Percentiles rank a stretch among this genome's conserved stretches.
Conservation (phyloP, 169 alveolate genomes). For the Plasmodium falciparum region DNA sequence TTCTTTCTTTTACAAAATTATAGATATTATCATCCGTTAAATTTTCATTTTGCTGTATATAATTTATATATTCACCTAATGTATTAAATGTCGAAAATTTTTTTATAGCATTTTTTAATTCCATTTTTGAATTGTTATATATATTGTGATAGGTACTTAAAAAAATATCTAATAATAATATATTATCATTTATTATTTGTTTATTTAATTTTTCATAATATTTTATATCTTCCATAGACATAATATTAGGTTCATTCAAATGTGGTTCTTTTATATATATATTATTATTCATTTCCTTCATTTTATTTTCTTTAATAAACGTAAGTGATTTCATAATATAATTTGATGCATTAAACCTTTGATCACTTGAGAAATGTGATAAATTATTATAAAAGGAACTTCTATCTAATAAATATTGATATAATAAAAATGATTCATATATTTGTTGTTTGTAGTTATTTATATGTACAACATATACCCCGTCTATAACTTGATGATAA, state of each 20-base stretch:
- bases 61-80: slow-evolving; percentile 37
- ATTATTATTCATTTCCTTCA: not conserved
- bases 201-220: slow-evolving; percentile 44
- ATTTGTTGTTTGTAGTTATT: slow-evolving; percentile 43
- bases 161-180: slow-evolving; percentile 43
- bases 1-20: not conserved
- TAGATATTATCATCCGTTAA: not conserved
- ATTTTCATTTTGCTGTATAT: slow-evolving; percentile 10
- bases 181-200: slow-evolving; percentile 9
- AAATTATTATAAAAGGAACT: too few relatives aligned
- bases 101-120: slow-evolving; percentile 9
- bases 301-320: not conserved
- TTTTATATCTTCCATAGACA: slow-evolving; percentile 29
- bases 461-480: slow-evolving; percentile 50
- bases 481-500: slow-evolving; percentile 48
- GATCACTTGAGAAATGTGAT: too few relatives aligned
- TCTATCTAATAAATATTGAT: slow-evolving; percentile 4
- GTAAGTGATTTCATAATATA: not conserved
- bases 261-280: not conserved
- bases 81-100: slow-evolving; percentile 39
- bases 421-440: slow-evolving; percentile 46
- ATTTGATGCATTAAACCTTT: not conserved
- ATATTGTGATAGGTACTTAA: slow-evolving; percentile 20
- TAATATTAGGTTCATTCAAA: not conserved
- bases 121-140: not conserved